Conservation (phyloP, 2,329 filamentous ascomycete genomes). For the Alternaria infectoria region DNA sequence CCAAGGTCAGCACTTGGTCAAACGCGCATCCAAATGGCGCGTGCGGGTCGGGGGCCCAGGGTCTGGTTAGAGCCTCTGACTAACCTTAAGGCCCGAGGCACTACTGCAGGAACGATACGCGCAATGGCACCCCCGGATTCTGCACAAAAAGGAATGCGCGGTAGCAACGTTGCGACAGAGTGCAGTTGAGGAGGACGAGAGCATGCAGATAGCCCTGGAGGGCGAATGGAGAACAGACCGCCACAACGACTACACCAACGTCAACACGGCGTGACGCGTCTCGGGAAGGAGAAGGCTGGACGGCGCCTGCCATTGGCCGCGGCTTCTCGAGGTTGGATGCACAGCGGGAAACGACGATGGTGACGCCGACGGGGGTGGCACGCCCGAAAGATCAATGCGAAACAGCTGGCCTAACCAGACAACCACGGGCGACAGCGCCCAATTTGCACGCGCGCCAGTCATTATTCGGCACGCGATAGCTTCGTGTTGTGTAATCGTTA, state of each 20-base stretch:
- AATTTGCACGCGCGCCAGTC: background rate
- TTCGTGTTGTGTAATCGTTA: background rate
- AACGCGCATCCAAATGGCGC: constrained; percentile 16
- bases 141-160: background rate
- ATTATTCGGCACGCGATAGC: background rate
- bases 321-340: constrained; percentile 1
- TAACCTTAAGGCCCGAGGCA: constrained; percentile 9
- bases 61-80: constrained; percentile 11
- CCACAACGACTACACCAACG: background rate
- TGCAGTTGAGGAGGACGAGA: background rate
- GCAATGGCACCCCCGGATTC: constrained; percentile 13
- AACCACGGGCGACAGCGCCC: background rate
- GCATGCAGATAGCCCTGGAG: background rate
- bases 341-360: constrained; percentile 4
- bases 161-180: background rate
- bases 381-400: constrained; percentile 8
- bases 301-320: constrained; percentile 2
- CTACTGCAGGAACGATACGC: constrained; percentile 27
- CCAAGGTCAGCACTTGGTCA: constrained; percentile 16
- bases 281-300: background rate
- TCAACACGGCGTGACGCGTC: constrained; percentile 1
- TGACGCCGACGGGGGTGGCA: constrained; percentile 2
- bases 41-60: constrained; percentile 25
- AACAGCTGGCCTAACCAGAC: constrained; percentile 4
- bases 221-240: background rate